These are phyloP conservation scores for Elymus sibiricus DNA, from an alignment of 176 grass and related monocot genomes.

Conservation along the genomic window DNA sequence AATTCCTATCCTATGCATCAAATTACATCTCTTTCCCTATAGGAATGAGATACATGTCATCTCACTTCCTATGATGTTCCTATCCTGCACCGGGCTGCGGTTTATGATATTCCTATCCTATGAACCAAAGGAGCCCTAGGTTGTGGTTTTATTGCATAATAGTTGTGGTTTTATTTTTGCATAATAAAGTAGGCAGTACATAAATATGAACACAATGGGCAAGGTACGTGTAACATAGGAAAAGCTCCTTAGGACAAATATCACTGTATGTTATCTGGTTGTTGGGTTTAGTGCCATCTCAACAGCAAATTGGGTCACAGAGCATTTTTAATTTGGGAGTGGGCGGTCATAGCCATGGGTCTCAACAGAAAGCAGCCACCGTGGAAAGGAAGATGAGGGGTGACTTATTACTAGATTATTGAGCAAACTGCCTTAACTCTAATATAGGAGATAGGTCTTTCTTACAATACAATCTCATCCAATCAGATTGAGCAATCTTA, in stretches of 20 bases:
- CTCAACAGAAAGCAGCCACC: not conserved
- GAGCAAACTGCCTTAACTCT: not conserved
- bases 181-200: not conserved
- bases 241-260: slow-evolving; percentile 2
- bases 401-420: not conserved
- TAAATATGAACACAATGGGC: slow-evolving; percentile 1
- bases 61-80: too few species aligned
- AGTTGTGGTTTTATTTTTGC: not conserved
- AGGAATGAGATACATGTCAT: too few species aligned
- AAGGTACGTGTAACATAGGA: not conserved
- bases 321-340: not conserved
- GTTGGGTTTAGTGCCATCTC: not conserved
- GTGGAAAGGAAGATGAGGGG: not conserved
- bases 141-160: not conserved
- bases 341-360: not conserved
- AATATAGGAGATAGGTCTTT: not conserved
- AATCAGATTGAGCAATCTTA: not conserved
- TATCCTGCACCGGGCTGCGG: too few species aligned
- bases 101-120: too few species aligned
- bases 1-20: too few species aligned
- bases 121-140: not conserved
- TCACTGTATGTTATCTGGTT: not conserved
- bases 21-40: too few species aligned
- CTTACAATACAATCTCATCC: not conserved
- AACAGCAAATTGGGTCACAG: not conserved